Conservation (phyloP, 176 grass and related monocot genomes). For the Oryza nivara region DNA sequence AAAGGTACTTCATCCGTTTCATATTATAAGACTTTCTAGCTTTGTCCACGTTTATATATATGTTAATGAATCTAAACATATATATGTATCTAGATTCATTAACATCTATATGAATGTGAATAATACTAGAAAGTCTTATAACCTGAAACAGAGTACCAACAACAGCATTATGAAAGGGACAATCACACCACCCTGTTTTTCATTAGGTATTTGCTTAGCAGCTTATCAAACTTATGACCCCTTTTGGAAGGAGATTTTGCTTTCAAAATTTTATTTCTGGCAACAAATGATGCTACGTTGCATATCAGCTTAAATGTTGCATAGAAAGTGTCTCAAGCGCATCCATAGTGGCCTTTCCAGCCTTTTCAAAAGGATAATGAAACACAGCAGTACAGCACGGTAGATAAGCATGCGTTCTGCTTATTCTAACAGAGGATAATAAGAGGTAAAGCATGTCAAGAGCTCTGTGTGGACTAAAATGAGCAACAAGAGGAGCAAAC, state of each 20-base stretch:
- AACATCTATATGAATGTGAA: no score
- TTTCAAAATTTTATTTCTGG: background rate
- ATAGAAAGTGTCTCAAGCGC: background rate
- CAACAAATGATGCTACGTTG: constrained; percentile 19
- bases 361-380: constrained; percentile 18
- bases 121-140: no score
- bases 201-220: constrained; percentile 32
- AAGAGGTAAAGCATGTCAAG: constrained; percentile 27
- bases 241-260: background rate
- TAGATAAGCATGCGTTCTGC: constrained; percentile 26
- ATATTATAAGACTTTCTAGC: no score
- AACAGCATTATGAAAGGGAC: constrained; percentile 21
- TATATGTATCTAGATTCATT: no score
- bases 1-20: no score
- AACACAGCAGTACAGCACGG: background rate
- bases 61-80: no score
- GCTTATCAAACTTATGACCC: background rate
- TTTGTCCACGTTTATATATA: no score
- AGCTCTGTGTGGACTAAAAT: constrained; percentile 23
- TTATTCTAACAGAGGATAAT: constrained; percentile 33
- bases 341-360: background rate
- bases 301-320: constrained; percentile 14
- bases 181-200: constrained; percentile 26
- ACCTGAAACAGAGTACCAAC: no score
- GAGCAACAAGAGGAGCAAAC: background rate